Base-by-base conservation (phyloP, 1,284 basidiomycete genomes). In the Melanopsichium pennsylvanicum region DNA sequence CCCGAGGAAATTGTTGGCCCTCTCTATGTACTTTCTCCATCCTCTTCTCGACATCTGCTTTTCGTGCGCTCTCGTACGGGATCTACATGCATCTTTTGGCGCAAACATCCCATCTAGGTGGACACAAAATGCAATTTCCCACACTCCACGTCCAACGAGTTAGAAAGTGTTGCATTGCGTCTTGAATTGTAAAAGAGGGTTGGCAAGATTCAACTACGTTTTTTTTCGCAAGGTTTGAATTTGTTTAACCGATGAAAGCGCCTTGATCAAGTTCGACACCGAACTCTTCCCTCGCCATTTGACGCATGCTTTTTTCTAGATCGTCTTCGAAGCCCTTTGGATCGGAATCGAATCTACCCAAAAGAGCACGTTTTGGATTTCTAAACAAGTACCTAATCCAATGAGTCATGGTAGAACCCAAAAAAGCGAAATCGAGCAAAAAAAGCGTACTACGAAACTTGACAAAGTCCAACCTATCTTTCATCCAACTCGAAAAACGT, bases 261-360 rank as follows among this genome's bases (percentile, higher is more conserved):
- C 60, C 62, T 36, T 75, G 64, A 35, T 75, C 73, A 9, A 76
- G 46, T 23, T 77, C 74, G 1, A 77, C 72, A 5, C 75, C 75
- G 31, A 75, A 72, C 37, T 77, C 75, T 23, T 74, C 72, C 19
- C 60, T 40, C 11, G 71, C 71, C 64, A 76, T 61, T 36, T 70
- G 59, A n/a, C 67, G 55, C 75, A 78, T 76, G 19, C 57, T 55
- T 16, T 66, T 46, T 29, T 76, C 72, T 21, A 78, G 34, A 47
- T 78, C 76, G 37, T 75, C 76, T 39, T 78, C 75, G 33, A 78
- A 78, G 10, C 76, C 76, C 6, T 50, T 49, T 18, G 44, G 39
- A n/a, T 55, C 46, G 11, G 63, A 43, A 26, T 59, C 70, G 11
- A 40, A 39, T 26, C 36, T 47, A 34, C 70, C 56, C 22, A 56